Evolutionary conservation across 2,329 filamentous ascomycete species (phyloP), one percentile per base, ranked within the genome.

Genomic region (Didymella pinodella): DNA sequence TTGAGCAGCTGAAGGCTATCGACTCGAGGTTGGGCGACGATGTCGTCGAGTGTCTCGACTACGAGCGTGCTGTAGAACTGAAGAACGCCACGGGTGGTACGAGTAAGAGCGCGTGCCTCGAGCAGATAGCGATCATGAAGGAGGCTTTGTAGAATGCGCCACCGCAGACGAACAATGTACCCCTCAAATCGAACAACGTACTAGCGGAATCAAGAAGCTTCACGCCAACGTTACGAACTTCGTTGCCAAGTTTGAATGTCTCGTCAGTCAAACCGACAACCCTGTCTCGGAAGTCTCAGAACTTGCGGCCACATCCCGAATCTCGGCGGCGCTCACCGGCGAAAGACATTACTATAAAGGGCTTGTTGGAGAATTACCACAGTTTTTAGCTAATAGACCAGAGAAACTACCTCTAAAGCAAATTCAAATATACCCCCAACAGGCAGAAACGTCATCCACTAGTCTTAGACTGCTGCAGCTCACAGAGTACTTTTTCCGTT

Each of bases 41-140:
- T 73, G 86, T 96, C 40, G 77, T 85, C 46, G 80, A 86, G 47
- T 86, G 86, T 26, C 90, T 97, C 73, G 85, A 96, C 78, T 96
- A 95, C 71, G 89, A 96, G 79, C 86, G 86, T 64, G 91, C 89
- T 60, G 91, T 96, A 7, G 92, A 97, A 83, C 84, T 90, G 81
- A 87, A 90, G 71, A 85, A 87, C 41, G 88, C 91, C 2, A 88
- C 87, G 66, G 93, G 92, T 25, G 91, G 92, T 28, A 95, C 91
- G 25, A 93, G 90, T 80, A 88, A 85, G 79, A 84, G 84, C 12
- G 84, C 85, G 25, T 88, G 90, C 7, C 69, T 85, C 64, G 83
- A 89, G 78, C 88, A 91, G 79, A 84, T 90, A 64, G 78, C 84
- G 69, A 83, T 80, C 25, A 69, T 83, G 64, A 82, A 82, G 70